Percentiles rank a stretch among this genome's conserved stretches.
Evolutionary conservation across 495 filamentous ascomycete species (phyloP).

Genomic region (Bryoglossum gracile): DNA sequence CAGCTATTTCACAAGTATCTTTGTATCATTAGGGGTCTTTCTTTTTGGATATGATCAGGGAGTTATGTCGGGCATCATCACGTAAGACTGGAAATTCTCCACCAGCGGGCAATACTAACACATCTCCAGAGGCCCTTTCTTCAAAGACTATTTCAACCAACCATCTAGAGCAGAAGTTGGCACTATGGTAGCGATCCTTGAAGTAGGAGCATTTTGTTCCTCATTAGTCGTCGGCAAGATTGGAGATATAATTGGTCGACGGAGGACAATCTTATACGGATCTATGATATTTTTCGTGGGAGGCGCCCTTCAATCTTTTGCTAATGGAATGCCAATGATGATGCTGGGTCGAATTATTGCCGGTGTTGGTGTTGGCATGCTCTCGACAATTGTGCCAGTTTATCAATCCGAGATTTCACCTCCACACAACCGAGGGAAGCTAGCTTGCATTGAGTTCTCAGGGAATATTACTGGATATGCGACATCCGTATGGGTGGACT

Average conservation of each 20-base stretch:
- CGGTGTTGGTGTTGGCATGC: conserved; percentile 85
- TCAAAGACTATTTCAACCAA: conserved; percentile 86
- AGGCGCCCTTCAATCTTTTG: conserved; percentile 76
- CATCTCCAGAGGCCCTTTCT: conserved; percentile 62
- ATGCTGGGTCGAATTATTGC: conserved; percentile 84
- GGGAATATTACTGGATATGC: conserved; percentile 95
- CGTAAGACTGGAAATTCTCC: conserved; percentile 61
- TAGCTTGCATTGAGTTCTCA: conserved; percentile 97
- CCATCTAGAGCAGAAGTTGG: conserved; percentile 78
- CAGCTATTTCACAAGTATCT: conserved; percentile 96
- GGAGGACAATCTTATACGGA: conserved; percentile 88
- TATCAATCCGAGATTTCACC: conserved; percentile 98
- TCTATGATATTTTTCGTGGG: conserved; percentile 88
- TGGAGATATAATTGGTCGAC: conserved; percentile 85
- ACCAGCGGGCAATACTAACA: conserved; percentile 14
- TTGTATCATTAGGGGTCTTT: conserved; percentile 96
- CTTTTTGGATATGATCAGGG: conserved; percentile 98
- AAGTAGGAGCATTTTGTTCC: conserved; percentile 86
- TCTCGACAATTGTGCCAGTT: conserved; percentile 95
- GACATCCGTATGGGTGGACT: conserved; percentile 97
- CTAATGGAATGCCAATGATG: conserved; percentile 84
- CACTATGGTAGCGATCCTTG: conserved; percentile 94
- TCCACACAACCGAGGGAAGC: conserved; percentile 87
- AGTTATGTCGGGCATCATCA: conserved; percentile 99
- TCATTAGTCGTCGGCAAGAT: conserved; percentile 83